phyloP scores from a whole-genome alignment of 1,284 basidiomycete genomes.

The Ustilago nuda region DNA sequence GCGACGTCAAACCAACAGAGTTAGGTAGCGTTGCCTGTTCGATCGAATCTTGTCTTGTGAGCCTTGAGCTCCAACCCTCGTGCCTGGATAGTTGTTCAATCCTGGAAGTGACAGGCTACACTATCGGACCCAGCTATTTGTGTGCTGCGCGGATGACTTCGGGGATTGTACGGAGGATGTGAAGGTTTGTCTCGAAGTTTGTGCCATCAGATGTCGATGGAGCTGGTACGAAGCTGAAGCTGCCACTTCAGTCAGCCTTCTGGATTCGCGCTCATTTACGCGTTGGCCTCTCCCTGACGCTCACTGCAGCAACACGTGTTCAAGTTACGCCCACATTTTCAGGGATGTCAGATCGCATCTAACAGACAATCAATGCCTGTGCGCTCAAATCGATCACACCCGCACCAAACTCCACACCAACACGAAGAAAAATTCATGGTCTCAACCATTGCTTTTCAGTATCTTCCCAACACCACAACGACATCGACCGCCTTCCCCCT shows the following conservation, averaged over 20 bases:
- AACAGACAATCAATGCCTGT: background rate
- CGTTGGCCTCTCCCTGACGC: constrained; percentile 14
- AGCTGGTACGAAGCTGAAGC: constrained; percentile 3
- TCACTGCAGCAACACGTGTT: constrained; percentile 19
- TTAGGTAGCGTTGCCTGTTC: background rate
- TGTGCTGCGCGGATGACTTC: background rate
- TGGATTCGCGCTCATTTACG: constrained; percentile 31
- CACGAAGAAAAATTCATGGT: constrained; percentile 34
- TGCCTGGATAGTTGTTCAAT: background rate
- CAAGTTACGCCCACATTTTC: too few relatives aligned
- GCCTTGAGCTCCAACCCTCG: background rate
- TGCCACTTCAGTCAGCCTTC: constrained; percentile 6
- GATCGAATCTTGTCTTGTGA: background rate
- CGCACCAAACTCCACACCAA: constrained; percentile 35
- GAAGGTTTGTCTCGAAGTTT: background rate
- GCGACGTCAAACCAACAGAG: background rate
- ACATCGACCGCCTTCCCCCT: too few relatives aligned
- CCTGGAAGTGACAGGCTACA: background rate
- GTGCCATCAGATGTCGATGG: constrained; percentile 3
- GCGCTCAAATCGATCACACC: constrained; percentile 29
- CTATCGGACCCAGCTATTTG: too few relatives aligned
- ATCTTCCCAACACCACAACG: background rate
- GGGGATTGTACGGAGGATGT: background rate
- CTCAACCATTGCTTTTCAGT: background rate
- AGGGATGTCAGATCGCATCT: constrained; percentile 16